phyloP scores from a whole-genome alignment of 2,329 filamentous ascomycete genomes.

The Epichloe gansuensis region DNA sequence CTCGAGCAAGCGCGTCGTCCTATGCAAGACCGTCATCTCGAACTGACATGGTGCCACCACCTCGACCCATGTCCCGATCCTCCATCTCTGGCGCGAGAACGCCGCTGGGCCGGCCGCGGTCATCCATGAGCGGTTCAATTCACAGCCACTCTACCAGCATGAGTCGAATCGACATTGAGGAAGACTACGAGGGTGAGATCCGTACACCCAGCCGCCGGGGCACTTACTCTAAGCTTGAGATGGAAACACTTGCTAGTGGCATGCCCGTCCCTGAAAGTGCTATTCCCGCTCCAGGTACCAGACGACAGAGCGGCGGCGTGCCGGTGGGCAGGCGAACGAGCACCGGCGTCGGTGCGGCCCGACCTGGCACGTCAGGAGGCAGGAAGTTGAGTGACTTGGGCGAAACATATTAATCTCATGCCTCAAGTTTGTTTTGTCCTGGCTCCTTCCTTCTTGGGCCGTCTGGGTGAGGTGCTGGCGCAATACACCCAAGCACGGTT shows the following conservation, averaged over 20 bases:
- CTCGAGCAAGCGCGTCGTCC: constrained; percentile 52
- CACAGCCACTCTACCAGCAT: constrained; percentile 48
- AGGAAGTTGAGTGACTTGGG: constrained; percentile 37
- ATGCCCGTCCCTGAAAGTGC: constrained; percentile 31
- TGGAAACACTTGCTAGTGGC: constrained; percentile 25
- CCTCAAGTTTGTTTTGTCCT: neutral
- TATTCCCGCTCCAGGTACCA: constrained; percentile 33
- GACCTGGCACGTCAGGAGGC: constrained; percentile 21
- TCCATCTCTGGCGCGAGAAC: constrained; percentile 50
- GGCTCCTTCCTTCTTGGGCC: neutral
- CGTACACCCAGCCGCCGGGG: constrained; percentile 44
- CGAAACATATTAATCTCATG: constrained; percentile 35
- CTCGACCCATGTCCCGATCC: constrained; percentile 53
- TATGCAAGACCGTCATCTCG: constrained; percentile 43
- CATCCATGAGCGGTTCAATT: constrained; percentile 54
- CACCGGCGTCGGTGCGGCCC: constrained; percentile 21
- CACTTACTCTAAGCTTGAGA: constrained; percentile 38
- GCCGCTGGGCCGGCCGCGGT: constrained; percentile 56
- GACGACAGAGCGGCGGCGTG: constrained; percentile 32
- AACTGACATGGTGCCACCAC: constrained; percentile 38
- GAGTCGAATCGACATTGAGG: constrained; percentile 38
- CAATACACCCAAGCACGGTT: constrained; percentile 4
- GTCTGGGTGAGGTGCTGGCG: constrained; percentile 6
- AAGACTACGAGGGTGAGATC: constrained; percentile 26
- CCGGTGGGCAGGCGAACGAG: constrained; percentile 31